These are phyloP conservation scores for Capsicum chinense DNA, from an alignment of 257 asterid species.

Conservation along the genomic window DNA sequence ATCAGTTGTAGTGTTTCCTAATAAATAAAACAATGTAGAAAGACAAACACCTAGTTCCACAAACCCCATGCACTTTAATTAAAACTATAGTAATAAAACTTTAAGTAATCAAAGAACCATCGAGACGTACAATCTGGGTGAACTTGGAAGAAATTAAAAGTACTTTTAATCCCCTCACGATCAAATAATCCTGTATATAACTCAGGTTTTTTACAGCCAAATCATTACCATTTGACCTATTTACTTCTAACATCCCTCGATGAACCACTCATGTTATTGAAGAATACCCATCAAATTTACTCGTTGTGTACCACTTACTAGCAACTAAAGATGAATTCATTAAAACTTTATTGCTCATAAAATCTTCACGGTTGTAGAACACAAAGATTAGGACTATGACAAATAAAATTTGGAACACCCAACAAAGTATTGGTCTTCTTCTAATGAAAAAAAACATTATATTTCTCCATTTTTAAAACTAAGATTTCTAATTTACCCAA, in stretches of 20 bases:
- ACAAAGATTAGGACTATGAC: conserved; percentile 52
- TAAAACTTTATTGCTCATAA: conserved; percentile 41
- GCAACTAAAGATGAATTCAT: conserved; percentile 40
- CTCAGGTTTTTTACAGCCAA: conserved; percentile 45
- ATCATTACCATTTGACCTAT: conserved; percentile 43
- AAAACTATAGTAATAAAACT: conserved; percentile 76
- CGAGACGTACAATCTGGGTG: conserved; percentile 64
- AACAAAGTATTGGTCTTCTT: conserved; percentile 53
- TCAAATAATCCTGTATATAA: conserved; percentile 67
- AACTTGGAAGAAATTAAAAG: conserved; percentile 82
- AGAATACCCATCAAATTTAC: conserved; percentile 39
- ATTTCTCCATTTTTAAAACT: conserved; percentile 45
- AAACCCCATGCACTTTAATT: conserved; percentile 64
- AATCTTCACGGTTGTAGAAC: conserved; percentile 59
- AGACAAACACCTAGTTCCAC: conserved; percentile 75
- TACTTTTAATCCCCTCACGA: conserved; percentile 62
- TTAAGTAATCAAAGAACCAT: conserved; percentile 72
- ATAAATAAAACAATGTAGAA: conserved; percentile 78
- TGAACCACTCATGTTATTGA: conserved; percentile 30
- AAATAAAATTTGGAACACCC: conserved; percentile 60
- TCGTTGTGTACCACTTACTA: conserved; percentile 46
- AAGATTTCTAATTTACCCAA: conserved; percentile 13
- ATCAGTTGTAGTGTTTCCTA: conserved; percentile 97
- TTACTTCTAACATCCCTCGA: conserved; percentile 58
- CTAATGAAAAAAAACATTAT: conserved; percentile 36